These are phyloP conservation scores for Trichaptum fuscoviolaceum DNA, from an alignment of 768 basidiomycete species.

Conservation along the genomic window DNA sequence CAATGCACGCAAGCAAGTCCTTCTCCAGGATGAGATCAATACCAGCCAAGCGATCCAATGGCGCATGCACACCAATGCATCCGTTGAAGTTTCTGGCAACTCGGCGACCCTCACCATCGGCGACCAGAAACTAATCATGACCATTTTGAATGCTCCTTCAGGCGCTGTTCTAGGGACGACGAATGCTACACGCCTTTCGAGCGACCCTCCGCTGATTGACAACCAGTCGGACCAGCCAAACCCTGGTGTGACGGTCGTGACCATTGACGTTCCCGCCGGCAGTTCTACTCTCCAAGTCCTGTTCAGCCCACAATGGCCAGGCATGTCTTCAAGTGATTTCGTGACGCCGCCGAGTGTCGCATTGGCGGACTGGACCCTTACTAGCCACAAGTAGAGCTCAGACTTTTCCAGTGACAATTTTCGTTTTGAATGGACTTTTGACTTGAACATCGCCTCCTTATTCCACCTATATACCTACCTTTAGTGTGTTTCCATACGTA, in stretches of 20 bases:
- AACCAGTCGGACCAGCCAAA: constrained; percentile 65
- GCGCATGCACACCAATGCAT: constrained; percentile 97
- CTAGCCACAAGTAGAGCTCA: constrained; percentile 56
- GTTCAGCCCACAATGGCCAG: constrained; percentile 91
- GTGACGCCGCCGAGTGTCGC: constrained; percentile 68
- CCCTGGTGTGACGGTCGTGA: constrained; percentile 72
- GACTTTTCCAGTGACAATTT: constrained; percentile 6
- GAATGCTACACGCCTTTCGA: constrained; percentile 47
- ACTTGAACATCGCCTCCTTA: not conserved
- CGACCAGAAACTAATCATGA: constrained; percentile 58
- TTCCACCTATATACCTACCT: not conserved
- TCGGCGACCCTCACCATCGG: constrained; percentile 74
- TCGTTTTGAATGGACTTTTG: constrained; percentile 5
- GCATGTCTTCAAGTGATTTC: constrained; percentile 53
- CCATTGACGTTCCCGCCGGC: constrained; percentile 67
- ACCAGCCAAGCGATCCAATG: constrained; percentile 61
- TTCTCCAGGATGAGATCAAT: constrained; percentile 89
- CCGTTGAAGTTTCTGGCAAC: constrained; percentile 49
- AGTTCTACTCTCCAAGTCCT: constrained; percentile 74
- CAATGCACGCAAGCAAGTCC: constrained; percentile 81
- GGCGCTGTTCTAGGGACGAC: constrained; percentile 61
- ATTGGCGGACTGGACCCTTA: constrained; percentile 70
- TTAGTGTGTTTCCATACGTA: constrained; percentile 5
- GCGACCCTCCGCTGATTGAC: constrained; percentile 62
- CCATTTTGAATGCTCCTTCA: constrained; percentile 58